Evolutionary conservation across 805 yeast species (phyloP).

Genomic region (Saturnispora zaruensis): DNA sequence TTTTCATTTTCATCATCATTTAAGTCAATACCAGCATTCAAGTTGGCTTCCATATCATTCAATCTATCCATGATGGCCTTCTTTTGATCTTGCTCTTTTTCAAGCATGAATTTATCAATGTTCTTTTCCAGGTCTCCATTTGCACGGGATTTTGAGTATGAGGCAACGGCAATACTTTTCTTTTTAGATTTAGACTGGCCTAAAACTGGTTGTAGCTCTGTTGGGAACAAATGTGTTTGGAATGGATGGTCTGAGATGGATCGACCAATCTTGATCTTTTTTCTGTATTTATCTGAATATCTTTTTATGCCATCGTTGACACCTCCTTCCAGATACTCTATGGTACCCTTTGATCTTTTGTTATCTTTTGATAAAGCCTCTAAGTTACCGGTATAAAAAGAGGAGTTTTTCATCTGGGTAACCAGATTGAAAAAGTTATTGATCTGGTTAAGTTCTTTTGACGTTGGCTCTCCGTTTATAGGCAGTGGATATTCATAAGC

Average conservation of each 20-base stretch:
- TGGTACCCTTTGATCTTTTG: slow-evolving; percentile 9
- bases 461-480: slow-evolving; percentile 49
- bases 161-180: slow-evolving; percentile 36
- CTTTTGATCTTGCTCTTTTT: slow-evolving; percentile 25
- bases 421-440: slow-evolving; percentile 47
- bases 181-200: slow-evolving; percentile 32
- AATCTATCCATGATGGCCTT: slow-evolving; percentile 25
- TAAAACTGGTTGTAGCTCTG: slow-evolving; percentile 66
- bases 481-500: slow-evolving; percentile 43
- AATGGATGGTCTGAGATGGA: slow-evolving; percentile 76
- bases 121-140: slow-evolving; percentile 23
- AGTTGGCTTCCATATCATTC: slow-evolving; percentile 28
- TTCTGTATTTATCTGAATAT: slow-evolving; percentile 72
- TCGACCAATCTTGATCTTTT: slow-evolving; percentile 59
- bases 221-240: slow-evolving; percentile 61
- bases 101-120: slow-evolving; percentile 21
- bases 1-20: slow-evolving; percentile 38
- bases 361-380: slow-evolving; percentile 14
- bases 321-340: slow-evolving; percentile 31
- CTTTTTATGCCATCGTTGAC: slow-evolving; percentile 66
- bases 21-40: slow-evolving; percentile 24
- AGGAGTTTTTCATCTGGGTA: slow-evolving; percentile 50
- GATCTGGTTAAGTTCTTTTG: slow-evolving; percentile 43
- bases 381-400: slow-evolving; percentile 55
- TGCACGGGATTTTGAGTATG: slow-evolving; percentile 32